Percentiles rank a stretch among this genome's conserved stretches.
These are phyloP conservation scores for Parascedosporium putredinis DNA, from an alignment of 2,329 filamentous ascomycete genomes.

Conservation along the genomic window DNA sequence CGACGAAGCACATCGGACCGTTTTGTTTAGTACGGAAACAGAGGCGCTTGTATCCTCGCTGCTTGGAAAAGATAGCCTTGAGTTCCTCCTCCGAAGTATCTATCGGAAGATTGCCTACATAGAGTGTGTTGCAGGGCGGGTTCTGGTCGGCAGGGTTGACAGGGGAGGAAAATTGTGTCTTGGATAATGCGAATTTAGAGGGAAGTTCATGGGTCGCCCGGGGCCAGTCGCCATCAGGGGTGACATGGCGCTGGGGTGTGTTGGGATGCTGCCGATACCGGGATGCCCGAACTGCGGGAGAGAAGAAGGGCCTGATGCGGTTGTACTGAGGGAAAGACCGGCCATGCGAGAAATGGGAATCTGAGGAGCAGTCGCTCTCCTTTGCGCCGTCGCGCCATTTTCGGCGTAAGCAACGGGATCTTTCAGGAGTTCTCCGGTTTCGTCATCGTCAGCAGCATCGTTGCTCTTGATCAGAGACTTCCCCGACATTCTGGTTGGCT, in stretches of 20 bases:
- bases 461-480: conserved; percentile 66
- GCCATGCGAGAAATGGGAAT: conserved; percentile 60
- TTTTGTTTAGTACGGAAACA: conserved; percentile 93
- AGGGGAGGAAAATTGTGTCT: conserved; percentile 67
- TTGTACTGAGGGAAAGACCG: conserved; percentile 60
- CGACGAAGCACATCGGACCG: conserved; percentile 97
- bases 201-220: conserved; percentile 22
- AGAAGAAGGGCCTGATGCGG: conserved; percentile 37
- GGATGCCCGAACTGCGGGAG: conserved; percentile 34
- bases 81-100: conserved; percentile 93
- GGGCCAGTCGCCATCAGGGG: conserved; percentile 30
- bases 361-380: conserved; percentile 62
- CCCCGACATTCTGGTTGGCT: conserved; percentile 49
- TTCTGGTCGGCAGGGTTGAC: conserved; percentile 94
- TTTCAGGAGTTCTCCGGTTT: conserved; percentile 61
- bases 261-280: conserved; percentile 11
- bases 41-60: conserved; percentile 88
- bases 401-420: conserved; percentile 66
- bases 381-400: conserved; percentile 28
- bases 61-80: conserved; percentile 85
- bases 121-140: conserved; percentile 93
- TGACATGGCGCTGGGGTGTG: conserved; percentile 40
- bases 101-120: conserved; percentile 91
- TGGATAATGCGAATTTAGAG: conserved; percentile 32
- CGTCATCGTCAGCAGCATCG: conserved; percentile 53